A percentile compares a stretch with the other conserved stretches of the same genome.
Evolutionary conservation across 208 protist species (phyloP).

Genomic region (Leishmania arabica): DNA sequence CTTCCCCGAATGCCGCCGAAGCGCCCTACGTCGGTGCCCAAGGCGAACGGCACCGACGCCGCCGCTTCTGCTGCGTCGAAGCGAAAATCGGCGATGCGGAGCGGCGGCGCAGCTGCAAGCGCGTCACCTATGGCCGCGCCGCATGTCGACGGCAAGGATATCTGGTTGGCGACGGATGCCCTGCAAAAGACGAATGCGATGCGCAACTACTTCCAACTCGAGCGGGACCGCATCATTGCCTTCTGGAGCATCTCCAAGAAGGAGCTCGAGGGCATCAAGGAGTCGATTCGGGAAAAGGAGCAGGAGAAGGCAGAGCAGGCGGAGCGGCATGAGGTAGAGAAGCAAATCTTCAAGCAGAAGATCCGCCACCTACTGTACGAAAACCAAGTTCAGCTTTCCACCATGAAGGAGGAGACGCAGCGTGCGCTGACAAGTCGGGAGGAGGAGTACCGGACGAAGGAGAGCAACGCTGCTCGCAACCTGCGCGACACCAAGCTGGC

Average conservation of each 20-base stretch:
- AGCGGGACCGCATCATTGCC: constrained; percentile 95
- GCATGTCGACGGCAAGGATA: constrained; percentile 62
- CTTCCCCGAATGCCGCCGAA: constrained; percentile 43
- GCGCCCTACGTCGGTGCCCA: constrained; percentile 23
- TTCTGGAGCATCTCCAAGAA: constrained; percentile 97
- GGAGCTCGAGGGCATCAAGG: constrained; percentile 88
- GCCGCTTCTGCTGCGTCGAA: constrained; percentile 24
- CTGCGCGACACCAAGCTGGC: constrained; percentile 87
- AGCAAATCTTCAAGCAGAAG: constrained; percentile 97
- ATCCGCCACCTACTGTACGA: constrained; percentile 97
- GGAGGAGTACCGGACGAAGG: constrained; percentile 88
- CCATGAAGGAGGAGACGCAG: constrained; percentile 91
- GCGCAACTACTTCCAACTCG: constrained; percentile 98
- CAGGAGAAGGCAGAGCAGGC: constrained; percentile 93
- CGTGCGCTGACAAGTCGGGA: constrained; percentile 84
- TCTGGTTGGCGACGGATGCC: constrained; percentile 91
- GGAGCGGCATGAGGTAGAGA: constrained; percentile 95
- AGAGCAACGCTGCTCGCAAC: constrained; percentile 81
- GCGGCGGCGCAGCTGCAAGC: constrained; percentile 13
- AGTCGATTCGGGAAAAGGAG: constrained; percentile 87
- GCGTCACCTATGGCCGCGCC: constrained; percentile 22
- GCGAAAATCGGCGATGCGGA: constrained; percentile 1
- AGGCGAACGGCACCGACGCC: constrained; percentile 4
- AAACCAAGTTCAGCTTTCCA: constrained; percentile 93
- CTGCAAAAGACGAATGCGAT: constrained; percentile 94